Conservation (phyloP, 345 rosid species). For the Lenwebbia sp. region DNA sequence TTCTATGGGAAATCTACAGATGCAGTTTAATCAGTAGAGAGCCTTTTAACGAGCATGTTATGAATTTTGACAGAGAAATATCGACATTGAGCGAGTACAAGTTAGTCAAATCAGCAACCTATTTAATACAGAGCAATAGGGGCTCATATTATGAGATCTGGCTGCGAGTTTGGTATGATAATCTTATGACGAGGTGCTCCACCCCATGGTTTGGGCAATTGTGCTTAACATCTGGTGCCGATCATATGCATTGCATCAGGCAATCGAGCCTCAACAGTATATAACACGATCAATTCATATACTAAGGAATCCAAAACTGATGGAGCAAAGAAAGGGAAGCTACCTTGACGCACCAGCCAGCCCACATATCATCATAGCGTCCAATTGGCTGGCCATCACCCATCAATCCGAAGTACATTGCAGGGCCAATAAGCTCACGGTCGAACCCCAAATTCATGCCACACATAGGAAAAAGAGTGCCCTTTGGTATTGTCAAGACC, state of each 20-base stretch:
- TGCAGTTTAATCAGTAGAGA: background rate
- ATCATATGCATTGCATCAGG: background rate
- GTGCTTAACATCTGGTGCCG: background rate
- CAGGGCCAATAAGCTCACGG: slow-evolving; percentile 93
- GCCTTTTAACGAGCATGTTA: background rate
- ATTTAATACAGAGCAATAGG: background rate
- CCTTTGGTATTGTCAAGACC: slow-evolving; percentile 87
- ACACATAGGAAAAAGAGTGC: slow-evolving; percentile 96
- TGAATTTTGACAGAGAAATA: background rate
- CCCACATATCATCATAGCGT: slow-evolving; percentile 98
- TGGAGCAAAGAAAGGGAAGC: background rate
- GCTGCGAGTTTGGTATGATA: background rate
- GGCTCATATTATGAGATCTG: background rate
- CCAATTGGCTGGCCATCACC: slow-evolving; percentile 97
- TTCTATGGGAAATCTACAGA: background rate
- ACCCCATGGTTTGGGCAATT: background rate
- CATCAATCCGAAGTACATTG: slow-evolving; percentile 98
- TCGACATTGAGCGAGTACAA: background rate
- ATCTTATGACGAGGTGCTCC: background rate
- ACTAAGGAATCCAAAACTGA: background rate
- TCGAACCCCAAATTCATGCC: slow-evolving; percentile 92
- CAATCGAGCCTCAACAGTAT: background rate
- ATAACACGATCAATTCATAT: background rate
- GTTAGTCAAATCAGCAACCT: background rate
- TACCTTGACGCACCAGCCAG: slow-evolving; percentile 96